Evolutionary conservation across 139 green algal species (phyloP), one percentile per base, ranked within the genome.

Genomic region (Closterium sp.): DNA sequence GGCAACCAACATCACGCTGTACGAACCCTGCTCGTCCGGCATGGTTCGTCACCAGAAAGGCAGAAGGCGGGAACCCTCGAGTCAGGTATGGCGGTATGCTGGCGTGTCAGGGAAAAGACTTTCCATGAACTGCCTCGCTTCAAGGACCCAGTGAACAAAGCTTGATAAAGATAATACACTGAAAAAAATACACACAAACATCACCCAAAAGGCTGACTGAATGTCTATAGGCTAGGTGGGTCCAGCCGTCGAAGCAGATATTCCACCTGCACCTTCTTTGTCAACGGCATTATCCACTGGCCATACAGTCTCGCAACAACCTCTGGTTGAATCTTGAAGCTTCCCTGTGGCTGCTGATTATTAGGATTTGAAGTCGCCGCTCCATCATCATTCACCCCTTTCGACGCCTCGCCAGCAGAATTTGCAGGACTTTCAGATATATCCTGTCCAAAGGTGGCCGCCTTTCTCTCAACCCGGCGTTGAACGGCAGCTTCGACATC

Each of bases 201-300:
- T 76, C 55, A 76, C 9, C 55, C 55, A 28, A 76, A 76, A 10
- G 10, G n/a, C n/a, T 76, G 55, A 19, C 55, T 28, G 25, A 55
- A 76, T 28, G 25, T 76, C 55, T 76, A 76, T 16, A 76, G 12
- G 55, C 55, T 76, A 28, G 0, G 55, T 76, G 34, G 88, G 23
- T 93, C 83, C 31, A 93, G 35, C 33, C 91, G 66, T 31, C 91
- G 88, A 1, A 93, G 33, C 31, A 93, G 33, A 33, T 93, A 93
- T 90, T 93, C 28, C 16, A 99, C 96, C 91, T 98, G 96, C 25
- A 99, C 98, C 35, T 99, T 96, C 94, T 99, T 99, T 28, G 97
- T 99, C 23, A 99, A 95, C 7, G 98, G 98, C 97, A 99, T 99
- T 7, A 99, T 96, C 94, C 96, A 97, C 9, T 97, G 85, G 64